Evolutionary conservation across 2,329 filamentous ascomycete genomes (phyloP), one percentile per base, ranked within the genome.

Genomic region (Domatiomyces globalis): DNA sequence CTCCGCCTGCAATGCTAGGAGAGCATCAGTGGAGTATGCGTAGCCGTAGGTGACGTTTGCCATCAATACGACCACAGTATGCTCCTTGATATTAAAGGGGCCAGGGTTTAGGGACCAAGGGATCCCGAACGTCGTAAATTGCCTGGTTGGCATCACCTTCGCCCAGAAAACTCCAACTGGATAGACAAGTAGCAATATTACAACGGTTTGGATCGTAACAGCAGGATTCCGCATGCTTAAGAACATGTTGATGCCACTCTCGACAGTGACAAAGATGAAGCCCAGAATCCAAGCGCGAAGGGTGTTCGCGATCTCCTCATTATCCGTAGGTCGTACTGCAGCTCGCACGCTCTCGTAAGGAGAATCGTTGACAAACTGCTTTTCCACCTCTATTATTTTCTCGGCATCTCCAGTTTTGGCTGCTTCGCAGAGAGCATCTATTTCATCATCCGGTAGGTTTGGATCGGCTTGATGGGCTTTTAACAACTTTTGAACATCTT

Each of bases 281-380:
- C 78, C 78, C 50, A 81, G 75, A 12, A 72, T 68, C 78, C 78
- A 81, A 33, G 77, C 77, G 50, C 78, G 75, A 53, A 80, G 69
- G 10, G 77, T 81, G 61, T 79, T 81, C 54, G 74, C 73, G 4
- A 77, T 76, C 46, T 80, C 67, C 58, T 79, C 77, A 54, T 77
- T 71, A 61, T 82, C 79, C 61, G 76, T 78, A 60, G 80, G 80
- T 57, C 76, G 74, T 27, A 81, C 79, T 20, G 79, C 76, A 33
- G 78, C 77, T 60, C 79, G 76, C 49, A 64, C 79, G 67, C 80
- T 77, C 48, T 76, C 76, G 60, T 81, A 82, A 3, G 79, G 79
- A 51, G 78, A 81, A 61, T 81, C 78, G 55, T 81, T 77, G 60
- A 78, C 73, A 61, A 79, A 69, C 58, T 73, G 71, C 60, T 75